phyloP scores from a whole-genome alignment of 495 filamentous ascomycete genomes.

The Aspergillus panamensis region DNA sequence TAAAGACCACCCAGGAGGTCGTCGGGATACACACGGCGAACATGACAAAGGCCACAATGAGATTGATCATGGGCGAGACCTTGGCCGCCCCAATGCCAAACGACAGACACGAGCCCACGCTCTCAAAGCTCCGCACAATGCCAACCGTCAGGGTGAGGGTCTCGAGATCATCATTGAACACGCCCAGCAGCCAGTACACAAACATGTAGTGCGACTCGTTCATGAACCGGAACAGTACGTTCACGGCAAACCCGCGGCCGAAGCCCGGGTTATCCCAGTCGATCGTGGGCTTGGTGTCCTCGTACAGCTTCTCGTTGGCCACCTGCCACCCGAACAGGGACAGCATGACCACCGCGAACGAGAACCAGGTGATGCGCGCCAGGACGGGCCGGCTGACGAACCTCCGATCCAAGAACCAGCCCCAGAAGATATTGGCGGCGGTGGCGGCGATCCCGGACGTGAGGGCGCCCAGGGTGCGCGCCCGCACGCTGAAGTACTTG shows the following conservation, averaged over 20 bases:
- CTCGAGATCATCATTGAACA: conserved; percentile 11
- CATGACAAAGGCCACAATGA: conserved; percentile 14
- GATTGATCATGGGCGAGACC: conserved; percentile 12
- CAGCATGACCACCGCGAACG: conserved; percentile 7
- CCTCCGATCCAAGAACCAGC: conserved; percentile 9
- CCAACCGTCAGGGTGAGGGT: conserved; percentile 12
- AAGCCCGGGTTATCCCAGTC: conserved; percentile 10
- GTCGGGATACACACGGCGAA: conserved; percentile 9
- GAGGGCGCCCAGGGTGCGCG: conserved; percentile 7
- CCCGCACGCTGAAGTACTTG: conserved; percentile 14
- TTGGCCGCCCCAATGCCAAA: conserved; percentile 14
- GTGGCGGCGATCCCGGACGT: conserved; percentile 9
- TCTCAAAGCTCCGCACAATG: conserved; percentile 15
- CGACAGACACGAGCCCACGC: conserved; percentile 7
- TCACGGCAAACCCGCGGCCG: conserved; percentile 10
- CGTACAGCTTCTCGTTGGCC: conserved; percentile 12
- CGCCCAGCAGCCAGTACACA: conserved; percentile 12
- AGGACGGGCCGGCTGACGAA: conserved; percentile 6
- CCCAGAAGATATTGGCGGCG: conserved; percentile 12
- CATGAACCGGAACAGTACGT: conserved; percentile 12
- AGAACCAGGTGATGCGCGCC: conserved; percentile 13
- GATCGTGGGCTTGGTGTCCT: conserved; percentile 7
- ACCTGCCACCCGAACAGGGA: conserved; percentile 7
- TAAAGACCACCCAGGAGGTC: conserved; percentile 14
- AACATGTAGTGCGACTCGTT: conserved; percentile 16